phyloP scores from a whole-genome alignment of 805 yeast genomes.

The Candida krabiensis region DNA sequence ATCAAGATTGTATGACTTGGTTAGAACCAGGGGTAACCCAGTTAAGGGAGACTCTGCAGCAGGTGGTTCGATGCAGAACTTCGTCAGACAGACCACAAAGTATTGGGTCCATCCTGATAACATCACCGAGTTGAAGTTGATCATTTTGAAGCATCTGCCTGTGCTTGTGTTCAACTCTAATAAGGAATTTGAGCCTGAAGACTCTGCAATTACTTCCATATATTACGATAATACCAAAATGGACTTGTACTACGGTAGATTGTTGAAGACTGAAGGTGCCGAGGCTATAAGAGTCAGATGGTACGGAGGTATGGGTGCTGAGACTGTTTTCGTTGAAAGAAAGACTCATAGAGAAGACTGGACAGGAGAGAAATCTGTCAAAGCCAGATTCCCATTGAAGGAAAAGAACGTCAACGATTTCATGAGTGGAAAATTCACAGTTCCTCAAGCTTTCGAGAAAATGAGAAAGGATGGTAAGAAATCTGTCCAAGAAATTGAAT shows the following conservation, averaged over 20 bases:
- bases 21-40: conserved; percentile 95
- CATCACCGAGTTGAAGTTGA: conserved; percentile 91
- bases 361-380: conserved; percentile 99
- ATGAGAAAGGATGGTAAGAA: conserved; percentile 92
- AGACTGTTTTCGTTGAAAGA: conserved; percentile 91
- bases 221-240: conserved; percentile 88
- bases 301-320: conserved; percentile 98
- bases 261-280: conserved; percentile 97
- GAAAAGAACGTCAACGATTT: conserved; percentile 89
- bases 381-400: conserved; percentile 91
- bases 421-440: conserved; percentile 80
- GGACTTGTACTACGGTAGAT: conserved; percentile 91
- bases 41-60: conserved; percentile 93
- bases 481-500: conserved; percentile 81
- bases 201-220: conserved; percentile 94
- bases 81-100: conserved; percentile 97
- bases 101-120: conserved; percentile 99
- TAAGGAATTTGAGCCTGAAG: conserved; percentile 93
- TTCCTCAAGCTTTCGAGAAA: conserved; percentile 86
- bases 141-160: conserved; percentile 91
- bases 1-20: conserved; percentile 86
- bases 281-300: conserved; percentile 97
- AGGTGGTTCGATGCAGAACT: conserved; percentile 98
- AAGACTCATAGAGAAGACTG: conserved; percentile 99
- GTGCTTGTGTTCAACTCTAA: conserved; percentile 95